These are phyloP conservation scores for Clitopilus hobsonii DNA, from an alignment of 768 basidiomycete species.

Conservation along the genomic window DNA sequence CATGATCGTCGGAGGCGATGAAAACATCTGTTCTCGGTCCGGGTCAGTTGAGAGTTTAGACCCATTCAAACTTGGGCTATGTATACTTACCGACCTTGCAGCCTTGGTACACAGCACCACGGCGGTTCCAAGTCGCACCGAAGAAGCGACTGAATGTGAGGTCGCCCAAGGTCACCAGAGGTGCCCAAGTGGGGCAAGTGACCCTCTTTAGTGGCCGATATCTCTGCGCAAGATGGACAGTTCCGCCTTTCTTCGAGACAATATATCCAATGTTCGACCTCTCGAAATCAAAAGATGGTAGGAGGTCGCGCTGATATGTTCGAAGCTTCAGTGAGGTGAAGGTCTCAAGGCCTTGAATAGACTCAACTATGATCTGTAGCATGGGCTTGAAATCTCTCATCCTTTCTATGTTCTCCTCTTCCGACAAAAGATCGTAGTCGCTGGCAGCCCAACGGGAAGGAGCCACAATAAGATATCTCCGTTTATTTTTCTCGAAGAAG, in stretches of 20 bases:
- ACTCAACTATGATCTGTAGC: not conserved
- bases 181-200: not conserved
- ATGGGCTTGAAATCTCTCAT: not conserved
- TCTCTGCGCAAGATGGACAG: not conserved
- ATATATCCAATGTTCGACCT: not conserved
- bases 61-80: not conserved
- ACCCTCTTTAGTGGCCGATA: not conserved
- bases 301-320: not conserved
- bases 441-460: not conserved
- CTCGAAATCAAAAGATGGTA: not conserved
- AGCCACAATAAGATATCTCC: not conserved
- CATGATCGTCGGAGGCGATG: not conserved
- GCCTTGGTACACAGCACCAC: not conserved
- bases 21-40: not conserved
- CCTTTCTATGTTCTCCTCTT: not conserved
- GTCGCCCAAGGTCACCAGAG: not conserved
- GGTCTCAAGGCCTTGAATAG: not conserved
- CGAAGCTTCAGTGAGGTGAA: not conserved
- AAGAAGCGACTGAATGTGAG: not conserved
- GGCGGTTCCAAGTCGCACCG: not conserved
- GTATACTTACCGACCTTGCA: not conserved
- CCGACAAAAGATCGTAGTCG: not conserved
- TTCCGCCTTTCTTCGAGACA: not conserved
- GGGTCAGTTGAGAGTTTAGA: not conserved
- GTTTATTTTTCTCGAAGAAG: not conserved